Evolutionary conservation across 768 basidiomycete genomes (phyloP), one percentile per base, ranked within the genome.

Genomic region (Lactarius tabidus): DNA sequence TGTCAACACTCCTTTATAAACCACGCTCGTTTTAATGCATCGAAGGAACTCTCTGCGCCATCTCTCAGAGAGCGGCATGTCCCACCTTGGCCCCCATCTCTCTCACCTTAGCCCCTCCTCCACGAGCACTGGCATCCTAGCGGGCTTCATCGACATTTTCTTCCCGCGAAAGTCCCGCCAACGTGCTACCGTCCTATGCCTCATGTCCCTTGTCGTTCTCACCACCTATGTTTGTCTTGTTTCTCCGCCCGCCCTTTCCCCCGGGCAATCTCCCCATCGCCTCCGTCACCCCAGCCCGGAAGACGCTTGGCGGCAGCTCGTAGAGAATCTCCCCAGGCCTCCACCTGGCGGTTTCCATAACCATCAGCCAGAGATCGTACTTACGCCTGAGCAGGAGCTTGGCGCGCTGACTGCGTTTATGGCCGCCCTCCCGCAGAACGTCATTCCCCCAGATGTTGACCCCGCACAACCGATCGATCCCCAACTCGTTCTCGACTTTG

Each of bases 401-500:
- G 89, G 89, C 2, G 89, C 91, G 3, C 77, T 91, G 55, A 82
- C 87, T 2, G 84, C 83, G 63, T 93, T 92, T 75, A 79, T 93
- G 48, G 85, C 85, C 0, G 86, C 87, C 58, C 80, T 91, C 26
- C 84, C 89, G 0, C 85, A 89, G 74, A 93, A 93, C 74, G 80
- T 87, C 62, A 84, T 94, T 63, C 90, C 92, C 1, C 72, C 77
- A 0, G 77, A 78, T 7, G 81, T 91, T 53, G 84, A 93, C 70
- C 88, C 91, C 0, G 70, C 79, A 14, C 68, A 70, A 14, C 84
- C 90, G 9, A 84, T 93, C 64, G 91, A 93, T 73, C 90, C 92
- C 4, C 84, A 91, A 70, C 83, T 93, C 63, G 82, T 94, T 6
- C 81, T 94, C 48, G 91, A 90, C 70, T 94, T 93, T 72, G 90